Evolutionary conservation across 768 basidiomycete genomes (phyloP), one percentile per base, ranked within the genome.

Genomic region (Lactarius sanguifluus): DNA sequence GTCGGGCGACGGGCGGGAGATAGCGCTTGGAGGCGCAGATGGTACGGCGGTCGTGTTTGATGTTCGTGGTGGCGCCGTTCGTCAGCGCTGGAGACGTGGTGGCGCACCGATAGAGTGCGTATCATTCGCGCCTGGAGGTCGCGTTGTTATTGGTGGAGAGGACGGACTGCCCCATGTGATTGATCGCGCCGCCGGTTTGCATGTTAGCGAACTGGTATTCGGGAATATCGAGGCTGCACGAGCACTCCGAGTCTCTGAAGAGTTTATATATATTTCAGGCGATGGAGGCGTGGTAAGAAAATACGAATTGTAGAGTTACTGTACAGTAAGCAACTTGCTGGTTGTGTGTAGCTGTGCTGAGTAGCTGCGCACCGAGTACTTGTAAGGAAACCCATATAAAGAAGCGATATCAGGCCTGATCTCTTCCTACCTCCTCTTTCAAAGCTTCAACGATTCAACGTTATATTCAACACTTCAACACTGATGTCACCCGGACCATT

Each of bases 401-500:
- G 54, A 28, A 28, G 16, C 2, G 50, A 15, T 25, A 25, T 25
- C 50, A 25, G 13, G 13, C 25, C 25, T 52, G 13, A 5, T 28
- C 50, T 34, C 45, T 38, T 58, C 56, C 41, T 7, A 54, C 28
- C 50, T 7, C 30, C 32, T 57, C 16, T 56, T 40, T 40, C 52
- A 65, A 72, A 50, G 47, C 23, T 5, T 52, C 50, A 13, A 52
- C 70, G 12, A 38, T 38, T 38, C 36, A n/a, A n/a, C n/a, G n/a
- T n/a, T n/a, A n/a, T n/a, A n/a, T n/a, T n/a, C n/a, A n/a, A n/a
- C n/a, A n/a, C n/a, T n/a, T n/a, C n/a, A 38, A 52, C 79, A 45
- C 79, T 73, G 77, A 84, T 84, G 82, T 71, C 85, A 52, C 80
- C 82, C 36, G 69, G 77, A 60, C 83, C 83, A 75, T 89, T 83